A percentile compares a stretch with the other conserved stretches of the same genome.
Evolutionary conservation across 805 yeast genomes (phyloP).

Genomic region (Myxozyma monticola): DNA sequence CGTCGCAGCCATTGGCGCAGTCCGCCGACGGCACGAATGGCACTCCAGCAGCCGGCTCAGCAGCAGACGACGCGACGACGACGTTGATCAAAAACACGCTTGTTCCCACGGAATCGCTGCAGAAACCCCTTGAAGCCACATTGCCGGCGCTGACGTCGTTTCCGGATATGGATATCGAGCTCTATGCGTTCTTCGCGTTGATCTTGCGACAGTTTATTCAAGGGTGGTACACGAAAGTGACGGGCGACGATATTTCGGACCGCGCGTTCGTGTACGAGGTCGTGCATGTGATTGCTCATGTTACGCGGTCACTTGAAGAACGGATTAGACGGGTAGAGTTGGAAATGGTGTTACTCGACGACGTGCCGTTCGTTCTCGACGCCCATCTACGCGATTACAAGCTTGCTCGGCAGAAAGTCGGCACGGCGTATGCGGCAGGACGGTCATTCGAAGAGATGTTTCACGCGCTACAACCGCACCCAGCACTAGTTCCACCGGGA

Average conservation of each 20-base stretch:
- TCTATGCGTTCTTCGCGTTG: slow-evolving; percentile 50
- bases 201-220: slow-evolving; percentile 50
- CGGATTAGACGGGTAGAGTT: slow-evolving; percentile 39
- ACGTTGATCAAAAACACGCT: slow-evolving; percentile 25
- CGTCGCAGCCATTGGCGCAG: no score
- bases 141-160: slow-evolving; percentile 30
- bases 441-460: slow-evolving; percentile 41
- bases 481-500: slow-evolving; percentile 37
- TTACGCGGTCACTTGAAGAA: slow-evolving; percentile 44
- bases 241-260: slow-evolving; percentile 40
- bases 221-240: slow-evolving; percentile 47
- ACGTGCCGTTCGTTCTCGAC: slow-evolving; percentile 46
- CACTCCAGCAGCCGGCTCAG: slow-evolving; percentile 6
- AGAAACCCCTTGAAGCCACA: slow-evolving; percentile 21
- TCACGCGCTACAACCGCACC: slow-evolving; percentile 41
- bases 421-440: slow-evolving; percentile 40
- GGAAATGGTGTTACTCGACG: slow-evolving; percentile 46
- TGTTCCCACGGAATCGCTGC: slow-evolving; percentile 26
- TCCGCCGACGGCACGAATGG: no score
- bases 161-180: slow-evolving; percentile 45
- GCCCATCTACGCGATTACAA: slow-evolving; percentile 42
- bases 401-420: slow-evolving; percentile 35
- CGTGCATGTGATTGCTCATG: slow-evolving; percentile 43
- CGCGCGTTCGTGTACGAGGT: slow-evolving; percentile 47
- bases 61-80: slow-evolving; percentile 21